Evolutionary conservation across 148 eudicot genomes (phyloP).

Genomic region (Chenopodium album): DNA sequence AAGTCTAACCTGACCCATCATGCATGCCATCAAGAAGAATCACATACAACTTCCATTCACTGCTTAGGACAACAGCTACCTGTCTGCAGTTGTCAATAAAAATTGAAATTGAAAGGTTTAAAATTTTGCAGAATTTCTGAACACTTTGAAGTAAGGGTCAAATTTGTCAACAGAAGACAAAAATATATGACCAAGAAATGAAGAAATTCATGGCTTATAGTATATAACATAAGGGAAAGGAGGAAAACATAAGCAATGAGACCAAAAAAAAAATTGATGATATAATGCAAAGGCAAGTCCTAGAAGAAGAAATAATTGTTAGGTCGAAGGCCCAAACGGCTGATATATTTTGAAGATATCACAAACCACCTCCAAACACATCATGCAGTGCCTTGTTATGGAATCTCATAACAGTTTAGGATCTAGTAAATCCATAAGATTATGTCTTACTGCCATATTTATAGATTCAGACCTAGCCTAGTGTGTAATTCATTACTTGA

Average conservation of each 20-base stretch:
- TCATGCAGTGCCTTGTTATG: not conserved
- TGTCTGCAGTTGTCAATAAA: slow-evolving; percentile 40
- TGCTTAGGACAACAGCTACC: slow-evolving; percentile 55
- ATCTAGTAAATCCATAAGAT: not conserved
- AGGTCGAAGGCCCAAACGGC: not conserved
- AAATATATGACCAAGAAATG: not conserved
- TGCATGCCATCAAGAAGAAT: slow-evolving; percentile 31
- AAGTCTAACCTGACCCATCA: slow-evolving; percentile 79
- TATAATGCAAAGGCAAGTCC: not conserved
- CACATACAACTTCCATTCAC: slow-evolving; percentile 57
- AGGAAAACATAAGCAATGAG: not conserved
- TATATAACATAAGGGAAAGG: not conserved
- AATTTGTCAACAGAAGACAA: not conserved
- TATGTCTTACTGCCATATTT: not conserved
- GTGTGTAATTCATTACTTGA: not conserved
- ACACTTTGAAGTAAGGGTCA: too few species aligned
- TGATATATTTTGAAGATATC: not conserved
- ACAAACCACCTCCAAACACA: not conserved
- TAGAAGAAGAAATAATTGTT: not conserved
- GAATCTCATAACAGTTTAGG: not conserved
- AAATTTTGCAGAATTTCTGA: not conserved
- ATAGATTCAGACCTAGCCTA: not conserved
- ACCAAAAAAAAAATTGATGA: not conserved
- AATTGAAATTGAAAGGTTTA: not conserved
- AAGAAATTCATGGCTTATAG: not conserved